Conservation (phyloP, 1,284 basidiomycete species). For the Ganoderma lucidum region DNA sequence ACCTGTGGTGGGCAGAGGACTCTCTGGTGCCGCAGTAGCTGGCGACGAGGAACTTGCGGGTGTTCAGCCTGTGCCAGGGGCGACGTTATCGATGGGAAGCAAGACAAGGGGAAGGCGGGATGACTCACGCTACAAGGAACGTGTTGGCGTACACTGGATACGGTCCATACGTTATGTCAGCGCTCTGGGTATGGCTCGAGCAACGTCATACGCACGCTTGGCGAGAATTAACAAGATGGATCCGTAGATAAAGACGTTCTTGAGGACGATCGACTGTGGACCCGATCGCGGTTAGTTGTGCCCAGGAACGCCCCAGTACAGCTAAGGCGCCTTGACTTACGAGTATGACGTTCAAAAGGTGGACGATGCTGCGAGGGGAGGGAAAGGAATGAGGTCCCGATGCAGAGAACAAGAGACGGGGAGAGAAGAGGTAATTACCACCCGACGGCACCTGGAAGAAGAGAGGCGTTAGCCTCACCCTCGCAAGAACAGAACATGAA, state of each 20-base stretch:
- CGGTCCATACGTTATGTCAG: background rate
- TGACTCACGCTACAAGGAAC: constrained; percentile 19
- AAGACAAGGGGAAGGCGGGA: background rate
- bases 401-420: no score
- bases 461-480: background rate
- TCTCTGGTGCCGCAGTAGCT: no score
- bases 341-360: constrained; percentile 20
- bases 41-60: constrained; percentile 12
- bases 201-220: constrained; percentile 8
- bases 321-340: background rate
- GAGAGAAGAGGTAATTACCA: constrained; percentile 10
- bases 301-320: no score
- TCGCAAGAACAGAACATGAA: background rate
- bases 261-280: constrained; percentile 9
- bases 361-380: constrained; percentile 11
- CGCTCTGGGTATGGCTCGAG: no score
- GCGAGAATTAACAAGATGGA: constrained; percentile 12
- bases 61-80: constrained; percentile 13
- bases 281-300: no score
- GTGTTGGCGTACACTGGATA: constrained; percentile 20
- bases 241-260: constrained; percentile 17
- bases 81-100: background rate
- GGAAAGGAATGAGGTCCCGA: background rate
- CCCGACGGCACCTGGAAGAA: constrained; percentile 6
- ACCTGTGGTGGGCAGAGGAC: no score